Evolutionary conservation across 805 yeast species (phyloP).

Genomic region (Zygotorulaspora florentina): DNA sequence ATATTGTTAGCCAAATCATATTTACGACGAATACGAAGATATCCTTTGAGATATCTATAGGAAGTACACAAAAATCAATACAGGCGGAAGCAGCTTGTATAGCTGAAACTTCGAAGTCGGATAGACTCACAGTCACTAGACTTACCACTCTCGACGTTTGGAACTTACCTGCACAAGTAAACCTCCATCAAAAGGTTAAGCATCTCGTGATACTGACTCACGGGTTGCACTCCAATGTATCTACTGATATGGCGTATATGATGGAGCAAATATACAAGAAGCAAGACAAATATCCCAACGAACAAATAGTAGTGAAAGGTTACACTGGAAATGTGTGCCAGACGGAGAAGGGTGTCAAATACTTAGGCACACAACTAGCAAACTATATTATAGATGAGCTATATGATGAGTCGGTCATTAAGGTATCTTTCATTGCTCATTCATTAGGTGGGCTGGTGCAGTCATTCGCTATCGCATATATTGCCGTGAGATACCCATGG

Average conservation of each 20-base stretch:
- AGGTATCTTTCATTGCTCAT: slow-evolving; percentile 73
- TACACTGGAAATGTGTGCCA: slow-evolving; percentile 67
- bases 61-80: slow-evolving; percentile 36
- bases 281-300: slow-evolving; percentile 35
- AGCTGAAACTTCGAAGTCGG: slow-evolving; percentile 32
- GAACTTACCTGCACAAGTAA: slow-evolving; percentile 49
- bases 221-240: slow-evolving; percentile 72
- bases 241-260: slow-evolving; percentile 69
- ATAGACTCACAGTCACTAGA: slow-evolving; percentile 45
- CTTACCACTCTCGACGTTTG: slow-evolving; percentile 63
- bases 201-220: slow-evolving; percentile 73
- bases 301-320: slow-evolving; percentile 58
- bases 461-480: slow-evolving; percentile 71
- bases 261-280: slow-evolving; percentile 62
- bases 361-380: slow-evolving; percentile 66
- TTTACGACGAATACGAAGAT: slow-evolving; percentile 60
- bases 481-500: slow-evolving; percentile 63
- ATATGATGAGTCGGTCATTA: slow-evolving; percentile 42
- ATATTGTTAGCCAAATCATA: slow-evolving; percentile 65
- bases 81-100: slow-evolving; percentile 19
- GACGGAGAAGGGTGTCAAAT: slow-evolving; percentile 75
- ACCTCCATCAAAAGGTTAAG: slow-evolving; percentile 37
- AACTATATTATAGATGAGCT: slow-evolving; percentile 53
- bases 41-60: slow-evolving; percentile 57
- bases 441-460: slow-evolving; percentile 78